phyloP scores from a whole-genome alignment of 345 rosid genomes.

The Eucalyptus shirleyi region DNA sequence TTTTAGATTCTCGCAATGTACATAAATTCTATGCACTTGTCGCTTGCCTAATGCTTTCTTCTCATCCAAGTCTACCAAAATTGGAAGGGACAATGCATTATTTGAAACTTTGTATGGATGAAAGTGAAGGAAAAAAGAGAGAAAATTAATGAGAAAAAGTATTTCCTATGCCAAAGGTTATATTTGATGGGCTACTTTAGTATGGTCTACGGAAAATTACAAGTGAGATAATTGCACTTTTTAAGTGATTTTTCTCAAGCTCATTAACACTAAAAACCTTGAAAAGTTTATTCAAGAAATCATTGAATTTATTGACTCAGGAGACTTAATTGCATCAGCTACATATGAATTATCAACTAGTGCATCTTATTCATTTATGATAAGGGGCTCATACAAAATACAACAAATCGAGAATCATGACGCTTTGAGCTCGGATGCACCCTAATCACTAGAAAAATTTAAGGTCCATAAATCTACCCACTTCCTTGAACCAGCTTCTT shows the following conservation, averaged over 20 bases:
- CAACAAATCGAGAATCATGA: no score
- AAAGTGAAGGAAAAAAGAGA: neutral
- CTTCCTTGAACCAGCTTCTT: neutral
- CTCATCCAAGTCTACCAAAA: neutral
- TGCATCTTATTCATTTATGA: neutral
- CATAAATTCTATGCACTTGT: neutral
- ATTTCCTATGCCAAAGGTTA: neutral
- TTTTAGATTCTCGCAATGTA: neutral
- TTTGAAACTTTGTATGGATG: neutral
- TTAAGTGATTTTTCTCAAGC: neutral
- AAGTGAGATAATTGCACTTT: neutral
- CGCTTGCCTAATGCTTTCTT: neutral
- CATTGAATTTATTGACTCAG: neutral
- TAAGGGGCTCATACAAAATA: neutral
- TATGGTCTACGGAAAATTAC: neutral
- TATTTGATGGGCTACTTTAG: neutral
- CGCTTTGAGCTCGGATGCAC: neutral
- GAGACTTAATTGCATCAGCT: neutral
- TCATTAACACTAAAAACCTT: neutral
- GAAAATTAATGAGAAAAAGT: neutral
- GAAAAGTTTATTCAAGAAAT: neutral
- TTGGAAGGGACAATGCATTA: neutral
- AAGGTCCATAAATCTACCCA: neutral
- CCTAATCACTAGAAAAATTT: neutral
- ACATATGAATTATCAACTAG: neutral